Percentiles rank a stretch among this genome's conserved stretches.
phyloP scores from a whole-genome alignment of 768 basidiomycete genomes.

The Leucosporidium scottii region DNA sequence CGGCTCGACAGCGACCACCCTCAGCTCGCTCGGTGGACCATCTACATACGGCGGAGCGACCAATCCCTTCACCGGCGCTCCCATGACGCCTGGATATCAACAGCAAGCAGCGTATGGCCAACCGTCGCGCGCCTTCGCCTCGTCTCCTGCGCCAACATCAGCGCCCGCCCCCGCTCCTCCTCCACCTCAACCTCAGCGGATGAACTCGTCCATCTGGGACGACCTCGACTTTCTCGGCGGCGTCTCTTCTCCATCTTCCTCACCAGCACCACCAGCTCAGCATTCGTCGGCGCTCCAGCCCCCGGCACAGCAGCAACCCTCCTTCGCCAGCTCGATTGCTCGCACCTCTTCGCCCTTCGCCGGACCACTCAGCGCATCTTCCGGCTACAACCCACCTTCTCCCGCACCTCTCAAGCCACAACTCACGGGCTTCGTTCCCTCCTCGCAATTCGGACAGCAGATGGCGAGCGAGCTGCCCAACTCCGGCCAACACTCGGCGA shows the following conservation, averaged over 20 bases:
- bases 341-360: slow-evolving; percentile 1
- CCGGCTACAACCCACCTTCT: slow-evolving; percentile 9
- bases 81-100: not conserved
- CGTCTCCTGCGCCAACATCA: slow-evolving; percentile 18
- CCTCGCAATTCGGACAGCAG: slow-evolving; percentile 23
- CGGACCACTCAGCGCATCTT: not conserved
- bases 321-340: not conserved
- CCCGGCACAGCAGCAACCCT: slow-evolving; percentile 2
- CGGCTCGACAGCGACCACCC: not conserved
- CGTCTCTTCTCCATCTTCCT: not conserved
- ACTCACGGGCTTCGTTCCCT: slow-evolving; percentile 26
- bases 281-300: not conserved
- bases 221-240: slow-evolving; percentile 14
- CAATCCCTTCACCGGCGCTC: no score
- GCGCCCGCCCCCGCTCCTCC: not conserved
- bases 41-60: no score
- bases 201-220: slow-evolving; percentile 17
- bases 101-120: not conserved
- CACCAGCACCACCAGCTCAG: not conserved
- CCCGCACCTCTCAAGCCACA: slow-evolving; percentile 36
- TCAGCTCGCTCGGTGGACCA: no score
- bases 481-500: not conserved
- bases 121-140: slow-evolving; percentile 12
- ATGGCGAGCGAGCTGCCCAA: slow-evolving; percentile 5
- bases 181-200: not conserved